These are phyloP conservation scores for Chamaecyparis obtusa DNA, from an alignment of 75 land plant species.

Conservation along the genomic window DNA sequence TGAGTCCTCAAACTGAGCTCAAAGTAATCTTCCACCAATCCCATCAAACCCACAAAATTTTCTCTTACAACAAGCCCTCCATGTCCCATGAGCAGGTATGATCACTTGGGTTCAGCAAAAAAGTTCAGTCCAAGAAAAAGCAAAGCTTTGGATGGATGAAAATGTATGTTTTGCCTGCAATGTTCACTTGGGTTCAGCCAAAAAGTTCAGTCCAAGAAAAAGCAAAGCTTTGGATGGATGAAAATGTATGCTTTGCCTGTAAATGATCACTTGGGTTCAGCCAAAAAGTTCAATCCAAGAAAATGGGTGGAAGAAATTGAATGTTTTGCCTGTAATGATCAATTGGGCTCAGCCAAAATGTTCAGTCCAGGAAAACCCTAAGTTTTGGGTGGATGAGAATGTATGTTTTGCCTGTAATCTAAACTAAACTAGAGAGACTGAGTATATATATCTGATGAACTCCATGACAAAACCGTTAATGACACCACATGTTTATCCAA, in stretches of 20 bases:
- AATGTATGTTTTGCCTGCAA: no score
- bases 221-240: no score
- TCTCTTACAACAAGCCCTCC: not conserved
- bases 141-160: not conserved
- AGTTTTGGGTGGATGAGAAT: no score
- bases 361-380: no score
- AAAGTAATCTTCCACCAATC: not conserved
- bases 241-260: no score
- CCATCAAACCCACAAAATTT: not conserved
- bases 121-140: not conserved
- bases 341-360: no score
- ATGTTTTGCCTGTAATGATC: not conserved
- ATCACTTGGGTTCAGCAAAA: not conserved
- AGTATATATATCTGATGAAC: not conserved
- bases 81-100: not conserved
- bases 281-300: no score
- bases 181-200: no score
- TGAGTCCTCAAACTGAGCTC: not conserved
- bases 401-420: not conserved
- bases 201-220: no score
- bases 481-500: not conserved
- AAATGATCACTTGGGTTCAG: no score
- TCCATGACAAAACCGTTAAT: not conserved
- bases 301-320: no score
- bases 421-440: not conserved